These are phyloP conservation scores for Simplicillium aogashimaense DNA, from an alignment of 2,329 filamentous ascomycete genomes.

Conservation along the genomic window DNA sequence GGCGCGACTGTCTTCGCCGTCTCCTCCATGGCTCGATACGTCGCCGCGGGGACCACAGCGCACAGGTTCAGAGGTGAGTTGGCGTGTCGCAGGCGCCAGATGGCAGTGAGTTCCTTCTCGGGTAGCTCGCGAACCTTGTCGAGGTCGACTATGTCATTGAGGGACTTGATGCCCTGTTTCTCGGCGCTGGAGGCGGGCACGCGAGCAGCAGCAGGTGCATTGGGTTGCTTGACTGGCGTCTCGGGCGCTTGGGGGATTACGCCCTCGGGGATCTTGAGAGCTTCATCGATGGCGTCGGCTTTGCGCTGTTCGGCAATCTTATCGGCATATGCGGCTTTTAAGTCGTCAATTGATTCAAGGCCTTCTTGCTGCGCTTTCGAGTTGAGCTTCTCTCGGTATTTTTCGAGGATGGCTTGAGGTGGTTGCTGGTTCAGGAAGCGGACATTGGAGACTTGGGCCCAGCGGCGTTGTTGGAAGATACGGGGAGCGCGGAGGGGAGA, in stretches of 20 bases:
- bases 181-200: slow-evolving; percentile 12
- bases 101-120: slow-evolving; percentile 68
- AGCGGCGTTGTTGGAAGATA: slow-evolving; percentile 57
- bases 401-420: slow-evolving; percentile 62
- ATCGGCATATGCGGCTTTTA: slow-evolving; percentile 76
- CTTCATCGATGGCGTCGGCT: slow-evolving; percentile 47
- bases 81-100: slow-evolving; percentile 87
- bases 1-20: slow-evolving; percentile 62
- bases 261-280: slow-evolving; percentile 16
- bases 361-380: slow-evolving; percentile 69
- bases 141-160: slow-evolving; percentile 59
- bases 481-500: slow-evolving; percentile 20
- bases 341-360: slow-evolving; percentile 57
- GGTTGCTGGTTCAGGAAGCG: slow-evolving; percentile 79
- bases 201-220: too few relatives aligned
- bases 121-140: slow-evolving; percentile 66
- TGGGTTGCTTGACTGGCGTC: slow-evolving; percentile 25
- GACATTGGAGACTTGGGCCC: slow-evolving; percentile 87
- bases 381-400: slow-evolving; percentile 79
- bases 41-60: slow-evolving; percentile 64
- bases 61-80: slow-evolving; percentile 66
- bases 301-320: slow-evolving; percentile 67
- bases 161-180: slow-evolving; percentile 30
- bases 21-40: slow-evolving; percentile 63
- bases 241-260: slow-evolving; percentile 15